These are phyloP conservation scores for Tetradesmus obliquus DNA, from an alignment of 139 green algal species.

Conservation along the genomic window DNA sequence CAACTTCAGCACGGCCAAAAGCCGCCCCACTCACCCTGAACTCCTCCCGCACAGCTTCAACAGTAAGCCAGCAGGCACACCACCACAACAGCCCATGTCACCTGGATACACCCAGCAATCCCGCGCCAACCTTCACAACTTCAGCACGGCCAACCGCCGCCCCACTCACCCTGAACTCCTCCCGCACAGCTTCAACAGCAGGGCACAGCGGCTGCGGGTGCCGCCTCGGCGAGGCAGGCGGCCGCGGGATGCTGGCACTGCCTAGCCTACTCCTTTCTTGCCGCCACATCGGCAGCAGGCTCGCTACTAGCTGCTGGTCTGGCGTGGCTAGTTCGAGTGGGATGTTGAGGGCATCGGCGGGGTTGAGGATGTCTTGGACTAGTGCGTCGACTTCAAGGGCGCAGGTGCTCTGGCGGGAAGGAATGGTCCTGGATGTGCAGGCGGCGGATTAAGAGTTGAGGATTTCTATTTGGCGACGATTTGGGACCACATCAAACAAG, in stretches of 20 bases:
- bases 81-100: not conserved
- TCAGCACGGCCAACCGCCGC: not conserved
- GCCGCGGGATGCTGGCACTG: constrained; percentile 50
- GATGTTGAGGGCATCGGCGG: constrained; percentile 64
- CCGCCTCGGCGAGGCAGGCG: constrained; percentile 68
- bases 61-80: not conserved
- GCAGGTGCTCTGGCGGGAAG: constrained; percentile 77
- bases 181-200: constrained; percentile 64
- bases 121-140: not conserved
- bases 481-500: too few species aligned
- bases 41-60: not conserved
- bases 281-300: constrained; percentile 91
- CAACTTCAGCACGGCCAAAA: not conserved
- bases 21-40: not conserved
- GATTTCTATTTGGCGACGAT: not conserved
- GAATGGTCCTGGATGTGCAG: constrained; percentile 4
- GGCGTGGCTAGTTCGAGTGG: constrained; percentile 68
- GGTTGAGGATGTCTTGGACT: constrained; percentile 89
- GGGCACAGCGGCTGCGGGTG: constrained; percentile 62
- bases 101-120: not conserved
- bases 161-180: constrained; percentile 59
- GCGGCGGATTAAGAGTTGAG: not conserved
- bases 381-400: constrained; percentile 85
- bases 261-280: constrained; percentile 76
- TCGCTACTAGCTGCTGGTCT: constrained; percentile 80